phyloP scores from a whole-genome alignment of 1,284 basidiomycete genomes.

The Trichosporon sp. region DNA sequence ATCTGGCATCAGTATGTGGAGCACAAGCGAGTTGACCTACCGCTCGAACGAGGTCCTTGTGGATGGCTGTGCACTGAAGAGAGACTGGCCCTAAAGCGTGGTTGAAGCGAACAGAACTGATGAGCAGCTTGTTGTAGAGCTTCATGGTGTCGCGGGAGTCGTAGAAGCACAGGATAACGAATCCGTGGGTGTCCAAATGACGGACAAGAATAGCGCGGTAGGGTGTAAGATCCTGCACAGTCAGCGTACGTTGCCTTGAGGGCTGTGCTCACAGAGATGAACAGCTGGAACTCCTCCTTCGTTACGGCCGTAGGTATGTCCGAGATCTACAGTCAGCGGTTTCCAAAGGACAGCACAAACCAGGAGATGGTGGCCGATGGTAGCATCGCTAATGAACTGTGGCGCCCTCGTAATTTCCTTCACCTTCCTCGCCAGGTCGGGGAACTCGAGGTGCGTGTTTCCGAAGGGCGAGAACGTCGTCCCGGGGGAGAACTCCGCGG shows the following conservation, averaged over 20 bases:
- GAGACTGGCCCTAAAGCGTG: not conserved
- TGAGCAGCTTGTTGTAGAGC: conserved; percentile 25
- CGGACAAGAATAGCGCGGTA: conserved; percentile 1
- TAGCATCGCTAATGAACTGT: not conserved
- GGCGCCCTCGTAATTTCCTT: not conserved
- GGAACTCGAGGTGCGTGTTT: not conserved
- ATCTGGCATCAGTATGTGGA: conserved; percentile 12
- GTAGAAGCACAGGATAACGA: conserved; percentile 31
- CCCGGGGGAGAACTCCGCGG: not conserved
- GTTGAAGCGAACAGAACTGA: conserved; percentile 19
- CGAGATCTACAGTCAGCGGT: conserved; percentile 20
- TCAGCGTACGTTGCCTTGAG: not conserved
- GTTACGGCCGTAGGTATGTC: conserved; percentile 25
- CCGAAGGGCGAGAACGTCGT: not conserved
- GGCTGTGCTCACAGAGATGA: conserved; percentile 25
- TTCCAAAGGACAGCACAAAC: conserved; percentile 16
- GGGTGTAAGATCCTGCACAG: not conserved
- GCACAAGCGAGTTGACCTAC: not conserved
- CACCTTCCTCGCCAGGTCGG: not conserved
- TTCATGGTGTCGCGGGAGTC: conserved; percentile 37
- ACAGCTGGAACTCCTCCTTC: conserved; percentile 19
- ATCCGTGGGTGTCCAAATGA: not conserved
- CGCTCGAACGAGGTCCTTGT: not conserved
- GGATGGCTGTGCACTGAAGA: not conserved
- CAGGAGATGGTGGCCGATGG: conserved; percentile 29